phyloP scores from a whole-genome alignment of 2,329 filamentous ascomycete genomes.

The Cytospora piceicola region DNA sequence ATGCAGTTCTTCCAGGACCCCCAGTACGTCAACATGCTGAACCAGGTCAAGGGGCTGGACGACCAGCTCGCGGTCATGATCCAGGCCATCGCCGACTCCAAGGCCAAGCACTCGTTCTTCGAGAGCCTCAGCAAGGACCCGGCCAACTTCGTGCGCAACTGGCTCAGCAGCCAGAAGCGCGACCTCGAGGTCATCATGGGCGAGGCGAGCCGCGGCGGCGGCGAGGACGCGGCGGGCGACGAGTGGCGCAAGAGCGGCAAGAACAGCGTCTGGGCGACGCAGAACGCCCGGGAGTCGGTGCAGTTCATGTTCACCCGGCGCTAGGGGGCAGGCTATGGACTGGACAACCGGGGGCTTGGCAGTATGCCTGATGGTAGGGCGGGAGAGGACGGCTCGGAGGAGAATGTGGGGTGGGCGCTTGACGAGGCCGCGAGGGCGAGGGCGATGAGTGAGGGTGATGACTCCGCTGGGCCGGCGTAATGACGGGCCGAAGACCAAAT shows the following conservation, averaged over 20 bases:
- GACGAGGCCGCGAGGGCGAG: too few relatives aligned
- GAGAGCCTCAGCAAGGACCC: conserved; percentile 79
- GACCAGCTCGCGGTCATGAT: conserved; percentile 83
- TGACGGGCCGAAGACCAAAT: too few relatives aligned
- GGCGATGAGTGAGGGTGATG: too few relatives aligned
- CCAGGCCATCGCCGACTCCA: conserved; percentile 81
- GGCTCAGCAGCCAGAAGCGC: conserved; percentile 88
- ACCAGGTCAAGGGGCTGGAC: conserved; percentile 76
- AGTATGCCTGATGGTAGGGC: background rate
- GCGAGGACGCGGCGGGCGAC: conserved; percentile 59
- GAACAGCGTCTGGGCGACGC: conserved; percentile 59
- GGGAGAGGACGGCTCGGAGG: background rate
- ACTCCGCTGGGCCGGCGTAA: too few relatives aligned
- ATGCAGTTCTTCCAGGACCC: conserved; percentile 69
- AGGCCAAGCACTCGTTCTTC: conserved; percentile 90
- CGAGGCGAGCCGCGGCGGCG: conserved; percentile 70
- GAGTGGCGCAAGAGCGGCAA: conserved; percentile 70
- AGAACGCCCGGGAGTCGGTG: conserved; percentile 65
- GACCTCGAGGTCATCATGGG: conserved; percentile 88
- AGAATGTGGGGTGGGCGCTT: too few relatives aligned
- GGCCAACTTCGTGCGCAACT: conserved; percentile 79
- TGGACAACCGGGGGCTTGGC: background rate
- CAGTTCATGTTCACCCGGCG: conserved; percentile 54
- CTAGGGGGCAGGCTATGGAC: conserved; percentile 40
- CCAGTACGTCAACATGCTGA: conserved; percentile 71